Evolutionary conservation across 2,329 filamentous ascomycete species (phyloP).

Genomic region (Calonectria crousiana): DNA sequence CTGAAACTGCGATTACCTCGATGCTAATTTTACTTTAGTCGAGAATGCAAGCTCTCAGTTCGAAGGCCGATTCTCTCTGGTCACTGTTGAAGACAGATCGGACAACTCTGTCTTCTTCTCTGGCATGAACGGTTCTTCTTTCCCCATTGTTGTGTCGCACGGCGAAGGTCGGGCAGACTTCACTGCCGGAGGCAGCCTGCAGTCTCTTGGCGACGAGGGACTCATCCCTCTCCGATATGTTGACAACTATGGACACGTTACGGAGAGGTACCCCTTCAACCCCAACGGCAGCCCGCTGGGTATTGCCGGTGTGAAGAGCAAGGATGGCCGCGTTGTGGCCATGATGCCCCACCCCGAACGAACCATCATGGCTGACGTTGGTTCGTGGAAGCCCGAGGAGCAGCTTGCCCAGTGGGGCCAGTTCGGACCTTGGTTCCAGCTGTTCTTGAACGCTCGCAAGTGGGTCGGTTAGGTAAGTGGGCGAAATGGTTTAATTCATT

Average conservation of each 20-base stretch:
- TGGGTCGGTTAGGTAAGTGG: constrained; percentile 76
- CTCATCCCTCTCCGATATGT: constrained; percentile 86
- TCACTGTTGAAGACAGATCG: constrained; percentile 40
- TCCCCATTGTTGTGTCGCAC: constrained; percentile 46
- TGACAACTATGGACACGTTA: constrained; percentile 80
- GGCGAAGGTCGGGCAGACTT: constrained; percentile 82
- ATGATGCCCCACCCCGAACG: constrained; percentile 96
- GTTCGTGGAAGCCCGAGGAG: constrained; percentile 75
- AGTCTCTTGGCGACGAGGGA: constrained; percentile 71
- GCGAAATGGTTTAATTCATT: constrained; percentile 15
- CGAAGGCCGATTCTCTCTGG: constrained; percentile 44
- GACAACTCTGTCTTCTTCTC: constrained; percentile 44
- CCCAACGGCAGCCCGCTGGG: constrained; percentile 85
- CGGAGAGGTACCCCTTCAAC: constrained; percentile 89
- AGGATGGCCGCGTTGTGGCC: constrained; percentile 83
- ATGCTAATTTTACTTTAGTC: constrained; percentile 55
- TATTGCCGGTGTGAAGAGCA: constrained; percentile 83
- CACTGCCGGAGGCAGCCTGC: constrained; percentile 62
- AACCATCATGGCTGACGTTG: constrained; percentile 84
- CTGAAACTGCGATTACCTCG: not conserved
- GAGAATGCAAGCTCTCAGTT: constrained; percentile 72
- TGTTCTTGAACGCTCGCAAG: constrained; percentile 88
- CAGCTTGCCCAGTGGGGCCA: constrained; percentile 78
- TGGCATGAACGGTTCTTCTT: constrained; percentile 42
- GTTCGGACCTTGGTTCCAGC: constrained; percentile 84